These are phyloP conservation scores for Hypoxylon lienhwacheense DNA, from an alignment of 495 filamentous ascomycete genomes.

Conservation along the genomic window DNA sequence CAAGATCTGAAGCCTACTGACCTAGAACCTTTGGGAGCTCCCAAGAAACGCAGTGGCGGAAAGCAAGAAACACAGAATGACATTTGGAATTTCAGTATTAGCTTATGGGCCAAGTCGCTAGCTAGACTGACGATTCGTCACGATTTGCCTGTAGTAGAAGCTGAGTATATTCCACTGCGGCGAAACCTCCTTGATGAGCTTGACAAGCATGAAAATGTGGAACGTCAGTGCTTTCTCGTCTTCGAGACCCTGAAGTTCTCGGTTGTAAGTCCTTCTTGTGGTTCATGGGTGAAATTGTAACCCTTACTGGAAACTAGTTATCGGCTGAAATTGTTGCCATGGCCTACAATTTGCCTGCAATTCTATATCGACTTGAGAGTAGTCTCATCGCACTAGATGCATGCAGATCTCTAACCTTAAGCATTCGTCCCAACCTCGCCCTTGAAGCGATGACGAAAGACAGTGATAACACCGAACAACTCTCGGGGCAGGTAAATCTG, in stretches of 20 bases:
- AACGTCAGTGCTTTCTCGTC: slow-evolving; percentile 51
- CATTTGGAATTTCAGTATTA: slow-evolving; percentile 51
- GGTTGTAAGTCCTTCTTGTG: slow-evolving; percentile 55
- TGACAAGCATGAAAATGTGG: slow-evolving; percentile 38
- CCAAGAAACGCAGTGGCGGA: slow-evolving; percentile 31
- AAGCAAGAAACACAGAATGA: slow-evolving; percentile 26
- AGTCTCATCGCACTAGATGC: slow-evolving; percentile 77
- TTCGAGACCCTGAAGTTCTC: slow-evolving; percentile 68
- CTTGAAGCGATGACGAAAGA: slow-evolving; percentile 95
- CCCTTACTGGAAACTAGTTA: slow-evolving; percentile 49
- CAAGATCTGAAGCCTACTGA: slow-evolving; percentile 50
- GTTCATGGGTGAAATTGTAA: background rate
- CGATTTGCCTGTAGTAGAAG: slow-evolving; percentile 77
- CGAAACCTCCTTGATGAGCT: slow-evolving; percentile 77
- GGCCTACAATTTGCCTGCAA: slow-evolving; percentile 76
- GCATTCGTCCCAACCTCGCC: slow-evolving; percentile 69
- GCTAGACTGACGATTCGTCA: slow-evolving; percentile 46
- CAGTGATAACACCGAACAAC: slow-evolving; percentile 85
- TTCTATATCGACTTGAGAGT: slow-evolving; percentile 80
- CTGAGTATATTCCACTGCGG: slow-evolving; percentile 69
- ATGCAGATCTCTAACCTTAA: slow-evolving; percentile 56
- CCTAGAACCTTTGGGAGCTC: slow-evolving; percentile 42
- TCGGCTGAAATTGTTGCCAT: slow-evolving; percentile 64
- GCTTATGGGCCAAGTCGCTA: slow-evolving; percentile 44
- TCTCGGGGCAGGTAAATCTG: slow-evolving; percentile 70